Evolutionary conservation across 2,329 filamentous ascomycete species (phyloP).

Genomic region (Escovopsis weberi): DNA sequence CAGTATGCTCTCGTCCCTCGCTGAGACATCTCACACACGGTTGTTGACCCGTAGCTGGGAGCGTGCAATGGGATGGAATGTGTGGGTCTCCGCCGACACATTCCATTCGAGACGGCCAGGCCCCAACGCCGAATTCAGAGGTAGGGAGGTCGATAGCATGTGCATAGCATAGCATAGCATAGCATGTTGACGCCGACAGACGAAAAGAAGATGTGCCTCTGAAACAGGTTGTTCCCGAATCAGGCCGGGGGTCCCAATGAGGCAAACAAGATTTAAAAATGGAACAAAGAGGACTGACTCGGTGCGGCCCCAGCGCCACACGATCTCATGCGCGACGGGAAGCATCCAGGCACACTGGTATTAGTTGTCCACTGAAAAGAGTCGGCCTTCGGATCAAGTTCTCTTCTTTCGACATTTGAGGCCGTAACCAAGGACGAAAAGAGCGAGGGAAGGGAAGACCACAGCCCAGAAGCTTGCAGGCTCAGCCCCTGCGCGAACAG

Average conservation of each 20-base stretch:
- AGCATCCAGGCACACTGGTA: too few species aligned
- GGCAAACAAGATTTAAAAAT: not conserved
- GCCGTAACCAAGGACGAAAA: not conserved
- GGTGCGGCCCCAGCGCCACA: constrained; percentile 1
- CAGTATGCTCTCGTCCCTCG: too few species aligned
- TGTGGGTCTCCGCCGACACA: constrained; percentile 14
- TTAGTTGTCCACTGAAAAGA: too few species aligned
- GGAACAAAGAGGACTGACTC: constrained; percentile 6
- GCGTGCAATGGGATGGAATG: constrained; percentile 12
- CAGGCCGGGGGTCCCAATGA: too few species aligned
- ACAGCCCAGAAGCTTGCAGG: too few species aligned
- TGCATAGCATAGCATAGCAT: not conserved
- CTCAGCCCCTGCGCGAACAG: not conserved
- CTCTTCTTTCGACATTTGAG: too few species aligned
- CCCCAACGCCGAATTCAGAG: constrained; percentile 1
- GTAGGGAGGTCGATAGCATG: not conserved
- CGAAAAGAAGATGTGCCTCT: not conserved
- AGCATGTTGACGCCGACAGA: too few species aligned
- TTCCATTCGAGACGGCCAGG: constrained; percentile 10
- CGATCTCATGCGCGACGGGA: not conserved
- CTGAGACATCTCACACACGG: not conserved
- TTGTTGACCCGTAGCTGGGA: constrained; percentile 3
- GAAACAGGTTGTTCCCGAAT: not conserved
- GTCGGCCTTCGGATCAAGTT: too few species aligned
- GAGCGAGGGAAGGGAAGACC: not conserved